Conservation (phyloP, 176 grass and related monocot genomes). For the Thalia dealbata region DNA sequence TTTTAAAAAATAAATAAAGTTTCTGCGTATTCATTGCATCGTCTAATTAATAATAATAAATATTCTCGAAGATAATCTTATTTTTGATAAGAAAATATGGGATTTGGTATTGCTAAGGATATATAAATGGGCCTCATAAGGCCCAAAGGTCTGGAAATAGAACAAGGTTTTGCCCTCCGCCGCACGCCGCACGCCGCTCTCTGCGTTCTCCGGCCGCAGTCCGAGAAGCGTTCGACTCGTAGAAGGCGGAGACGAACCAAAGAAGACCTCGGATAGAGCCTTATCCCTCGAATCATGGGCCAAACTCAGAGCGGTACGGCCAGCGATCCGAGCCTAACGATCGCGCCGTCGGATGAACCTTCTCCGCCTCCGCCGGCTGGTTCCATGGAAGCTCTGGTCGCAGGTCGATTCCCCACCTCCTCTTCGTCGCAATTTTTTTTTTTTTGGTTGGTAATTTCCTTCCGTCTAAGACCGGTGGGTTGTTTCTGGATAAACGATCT, state of each 20-base stretch:
- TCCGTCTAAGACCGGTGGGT: background rate
- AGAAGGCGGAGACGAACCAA: no score
- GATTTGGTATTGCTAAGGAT: no score
- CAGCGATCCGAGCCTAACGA: background rate
- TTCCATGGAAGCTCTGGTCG: slow-evolving; percentile 38
- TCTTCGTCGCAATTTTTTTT: background rate
- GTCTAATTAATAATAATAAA: no score
- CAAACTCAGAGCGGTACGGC: background rate
- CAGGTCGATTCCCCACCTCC: slow-evolving; percentile 24
- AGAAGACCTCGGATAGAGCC: no score
- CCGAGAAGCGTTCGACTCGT: no score
- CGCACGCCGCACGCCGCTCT: no score
- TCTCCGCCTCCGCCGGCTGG: slow-evolving; percentile 9
- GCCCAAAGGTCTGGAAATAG: no score
- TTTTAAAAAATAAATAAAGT: background rate
- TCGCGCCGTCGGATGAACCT: background rate
- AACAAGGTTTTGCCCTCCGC: no score
- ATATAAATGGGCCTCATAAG: no score
- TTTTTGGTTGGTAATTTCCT: background rate
- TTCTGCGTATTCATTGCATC: background rate
- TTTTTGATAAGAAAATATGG: no score
- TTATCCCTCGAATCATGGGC: background rate
- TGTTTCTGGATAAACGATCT: background rate
- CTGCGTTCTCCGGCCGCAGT: no score
- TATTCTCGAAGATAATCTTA: no score